A percentile compares a stretch with the other conserved stretches of the same genome.
Conservation (phyloP, 2,329 filamentous ascomycete species). For the Spiromastix sp. region DNA sequence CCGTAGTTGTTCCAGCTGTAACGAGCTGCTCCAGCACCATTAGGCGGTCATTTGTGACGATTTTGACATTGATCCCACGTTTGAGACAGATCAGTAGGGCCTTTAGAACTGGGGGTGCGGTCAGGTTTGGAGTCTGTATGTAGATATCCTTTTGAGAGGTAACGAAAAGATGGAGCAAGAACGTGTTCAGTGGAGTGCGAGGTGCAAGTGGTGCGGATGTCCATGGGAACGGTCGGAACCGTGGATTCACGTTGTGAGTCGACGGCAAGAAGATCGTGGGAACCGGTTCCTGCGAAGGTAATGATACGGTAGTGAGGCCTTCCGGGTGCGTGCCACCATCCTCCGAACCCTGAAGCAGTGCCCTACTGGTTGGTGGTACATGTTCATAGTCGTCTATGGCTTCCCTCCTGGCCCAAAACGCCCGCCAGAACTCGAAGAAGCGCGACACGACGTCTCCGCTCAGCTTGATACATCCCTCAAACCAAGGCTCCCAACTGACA, state of each 20-base stretch:
- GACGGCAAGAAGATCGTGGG: constrained; percentile 56
- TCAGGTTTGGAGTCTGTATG: constrained; percentile 71
- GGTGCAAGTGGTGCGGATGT: constrained; percentile 39
- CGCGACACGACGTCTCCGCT: constrained; percentile 50
- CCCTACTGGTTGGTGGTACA: neutral
- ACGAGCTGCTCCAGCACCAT: constrained; percentile 75
- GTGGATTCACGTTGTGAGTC: constrained; percentile 58
- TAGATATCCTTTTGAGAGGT: constrained; percentile 51
- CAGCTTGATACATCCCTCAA: constrained; percentile 64
- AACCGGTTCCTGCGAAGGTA: neutral
- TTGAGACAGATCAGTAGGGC: constrained; percentile 51
- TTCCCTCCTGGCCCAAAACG: constrained; percentile 49
- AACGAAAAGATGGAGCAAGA: constrained; percentile 50
- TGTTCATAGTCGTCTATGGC: neutral
- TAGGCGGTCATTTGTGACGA: constrained; percentile 58
- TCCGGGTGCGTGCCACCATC: neutral
- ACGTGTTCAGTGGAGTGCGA: constrained; percentile 56
- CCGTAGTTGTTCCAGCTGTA: constrained; percentile 65
- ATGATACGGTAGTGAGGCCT: neutral
- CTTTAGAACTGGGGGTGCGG: constrained; percentile 52
- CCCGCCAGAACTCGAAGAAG: constrained; percentile 56
- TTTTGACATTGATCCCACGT: constrained; percentile 56
- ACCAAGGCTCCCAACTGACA: constrained; percentile 80
- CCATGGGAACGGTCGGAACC: constrained; percentile 44
- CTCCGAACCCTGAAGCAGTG: no score